Conservation (phyloP, 495 filamentous ascomycete species). For the Hypoxylon perforatum region DNA sequence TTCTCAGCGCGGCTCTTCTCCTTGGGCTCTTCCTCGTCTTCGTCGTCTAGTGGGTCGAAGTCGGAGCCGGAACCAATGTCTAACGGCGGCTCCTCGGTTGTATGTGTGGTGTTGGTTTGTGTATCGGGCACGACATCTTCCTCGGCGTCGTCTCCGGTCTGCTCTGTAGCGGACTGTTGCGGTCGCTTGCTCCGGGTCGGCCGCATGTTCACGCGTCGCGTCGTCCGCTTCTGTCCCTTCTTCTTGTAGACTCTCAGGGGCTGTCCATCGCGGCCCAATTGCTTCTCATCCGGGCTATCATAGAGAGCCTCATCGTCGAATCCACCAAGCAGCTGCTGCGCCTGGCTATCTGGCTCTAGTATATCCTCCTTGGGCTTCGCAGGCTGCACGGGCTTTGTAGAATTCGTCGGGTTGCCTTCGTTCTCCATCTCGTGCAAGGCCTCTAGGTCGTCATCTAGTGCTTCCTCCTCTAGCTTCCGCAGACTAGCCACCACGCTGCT, state of each 20-base stretch:
- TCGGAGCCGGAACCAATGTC: slow-evolving; percentile 41
- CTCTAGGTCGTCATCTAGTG: slow-evolving; percentile 81
- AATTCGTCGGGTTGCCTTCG: slow-evolving; percentile 48
- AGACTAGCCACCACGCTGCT: slow-evolving; percentile 83
- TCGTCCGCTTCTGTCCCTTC: slow-evolving; percentile 90
- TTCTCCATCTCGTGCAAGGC: slow-evolving; percentile 83
- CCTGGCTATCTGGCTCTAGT: slow-evolving; percentile 73
- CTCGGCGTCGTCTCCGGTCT: slow-evolving; percentile 23
- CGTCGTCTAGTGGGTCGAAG: slow-evolving; percentile 31
- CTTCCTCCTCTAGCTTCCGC: slow-evolving; percentile 81
- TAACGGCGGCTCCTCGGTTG: slow-evolving; percentile 16
- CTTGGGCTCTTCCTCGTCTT: slow-evolving; percentile 54
- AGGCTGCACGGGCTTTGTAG: slow-evolving; percentile 31
- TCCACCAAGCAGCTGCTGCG: slow-evolving; percentile 64
- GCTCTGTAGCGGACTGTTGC: slow-evolving; percentile 42
- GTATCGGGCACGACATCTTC: slow-evolving; percentile 57
- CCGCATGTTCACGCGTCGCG: slow-evolving; percentile 78
- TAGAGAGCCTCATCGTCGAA: slow-evolving; percentile 67
- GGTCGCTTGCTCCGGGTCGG: slow-evolving; percentile 58
- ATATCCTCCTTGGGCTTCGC: slow-evolving; percentile 47
- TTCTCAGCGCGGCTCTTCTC: slow-evolving; percentile 46
- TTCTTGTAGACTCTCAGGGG: slow-evolving; percentile 82
- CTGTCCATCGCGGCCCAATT: slow-evolving; percentile 56
- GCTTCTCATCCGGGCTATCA: slow-evolving; percentile 60
- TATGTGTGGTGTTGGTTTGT: slow-evolving; percentile 49